Base-by-base conservation (phyloP, 1,284 basidiomycete species). In the Tranzscheliella williamsii region DNA sequence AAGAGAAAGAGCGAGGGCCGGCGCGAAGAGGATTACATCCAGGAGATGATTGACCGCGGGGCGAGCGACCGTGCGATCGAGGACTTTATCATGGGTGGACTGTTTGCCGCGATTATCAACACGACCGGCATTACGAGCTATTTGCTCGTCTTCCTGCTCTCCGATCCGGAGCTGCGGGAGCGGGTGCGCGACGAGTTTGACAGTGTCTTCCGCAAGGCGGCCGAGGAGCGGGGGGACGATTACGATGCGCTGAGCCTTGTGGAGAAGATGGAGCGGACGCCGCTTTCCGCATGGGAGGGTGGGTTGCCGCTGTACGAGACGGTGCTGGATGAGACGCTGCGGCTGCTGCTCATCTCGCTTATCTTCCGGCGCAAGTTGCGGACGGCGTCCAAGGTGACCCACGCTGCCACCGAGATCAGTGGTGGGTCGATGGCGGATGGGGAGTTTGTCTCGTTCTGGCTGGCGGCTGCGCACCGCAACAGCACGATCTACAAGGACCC, bases 71-170 rank as follows among this genome's bases (percentile, higher is more conserved):
- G 46, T 8, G 24, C 46, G 5, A 62, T 61, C 20, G 58, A 61
- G 23, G 57, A 53, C 15, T 65, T 62, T 18, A 40, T 65, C 36
- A 57, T 66, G 52, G 50, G 57, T 22, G 45, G 42, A 3, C 43
- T 69, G 3, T 69, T 69, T 37, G 66, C 66, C 8, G 61, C 66
- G 17, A 66, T 69, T 36, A 63, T 69, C 48, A 69, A 69, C 54
- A 57, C 66, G 24, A 65, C 66, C 3, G 62, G 57, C 2, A 33
- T 69, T 24, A 24, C 52, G 1, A 45, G 57, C 8, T 69, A 48
- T 20, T 22, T 52, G 1, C 27, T 69, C 5, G 23, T 58, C 22
- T 66, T 62, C 39, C 38, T 63, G 0, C 42, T 41, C 24, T 26
- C 57, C 27, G 21, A 43, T 5, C 46, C 56, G 1, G 42, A 48